These are phyloP conservation scores for Solanum arcanum DNA, from an alignment of 257 asterid species.

Conservation along the genomic window DNA sequence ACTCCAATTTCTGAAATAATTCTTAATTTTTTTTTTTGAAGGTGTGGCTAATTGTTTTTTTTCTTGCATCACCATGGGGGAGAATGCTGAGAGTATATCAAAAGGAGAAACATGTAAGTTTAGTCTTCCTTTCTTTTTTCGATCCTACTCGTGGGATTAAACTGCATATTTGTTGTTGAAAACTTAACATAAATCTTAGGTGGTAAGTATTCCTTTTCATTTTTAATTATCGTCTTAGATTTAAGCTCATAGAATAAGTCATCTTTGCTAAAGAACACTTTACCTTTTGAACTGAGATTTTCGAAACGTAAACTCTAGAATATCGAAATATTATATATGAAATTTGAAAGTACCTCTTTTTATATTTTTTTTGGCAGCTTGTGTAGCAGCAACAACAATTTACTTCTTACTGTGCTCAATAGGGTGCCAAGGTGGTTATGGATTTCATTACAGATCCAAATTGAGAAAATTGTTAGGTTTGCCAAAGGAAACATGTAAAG, in stretches of 20 bases:
- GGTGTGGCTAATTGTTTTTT: not conserved
- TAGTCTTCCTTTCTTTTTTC: not conserved
- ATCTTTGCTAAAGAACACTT: not conserved
- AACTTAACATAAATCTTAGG: not conserved
- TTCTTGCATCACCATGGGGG: not conserved
- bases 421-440: not conserved
- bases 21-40: not conserved
- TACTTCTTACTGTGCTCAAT: not conserved
- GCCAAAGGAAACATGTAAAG: not conserved
- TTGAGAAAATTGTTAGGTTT: not conserved
- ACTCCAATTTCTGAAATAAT: not conserved
- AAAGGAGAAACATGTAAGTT: not conserved
- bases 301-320: not conserved
- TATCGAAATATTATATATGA: not conserved
- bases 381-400: not conserved
- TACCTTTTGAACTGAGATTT: not conserved
- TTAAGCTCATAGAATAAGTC: not conserved
- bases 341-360: not conserved
- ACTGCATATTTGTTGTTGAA: not conserved
- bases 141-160: fast-evolving
- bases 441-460: not conserved
- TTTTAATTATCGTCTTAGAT: not conserved
- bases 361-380: not conserved
- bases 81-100: not conserved
- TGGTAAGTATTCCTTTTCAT: not conserved